A percentile compares a stretch with the other conserved stretches of the same genome.
phyloP scores from a whole-genome alignment of 140 eudicot genomes.

The Stevia rebaudiana region DNA sequence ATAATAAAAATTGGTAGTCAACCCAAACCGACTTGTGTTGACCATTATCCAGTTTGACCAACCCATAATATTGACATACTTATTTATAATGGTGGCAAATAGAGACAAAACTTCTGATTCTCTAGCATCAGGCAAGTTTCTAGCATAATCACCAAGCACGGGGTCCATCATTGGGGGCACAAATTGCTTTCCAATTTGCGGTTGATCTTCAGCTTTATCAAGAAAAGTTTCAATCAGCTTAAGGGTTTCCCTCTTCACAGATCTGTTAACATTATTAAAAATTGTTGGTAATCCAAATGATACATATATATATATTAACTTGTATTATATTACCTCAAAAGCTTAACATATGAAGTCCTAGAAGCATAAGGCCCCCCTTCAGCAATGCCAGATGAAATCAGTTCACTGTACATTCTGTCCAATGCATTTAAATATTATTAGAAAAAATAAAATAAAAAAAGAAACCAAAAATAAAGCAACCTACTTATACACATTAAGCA shows the following conservation, averaged over 20 bases:
- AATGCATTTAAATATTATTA: slow-evolving; percentile 7
- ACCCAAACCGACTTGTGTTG: not conserved
- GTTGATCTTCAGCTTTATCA: slow-evolving; percentile 98
- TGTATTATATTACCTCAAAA: slow-evolving; percentile 49
- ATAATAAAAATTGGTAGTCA: not conserved
- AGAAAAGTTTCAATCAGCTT: slow-evolving; percentile 93
- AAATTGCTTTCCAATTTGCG: slow-evolving; percentile 90
- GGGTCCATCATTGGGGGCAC: slow-evolving; percentile 99
- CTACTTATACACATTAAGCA: slow-evolving; percentile 94
- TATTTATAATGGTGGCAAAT: slow-evolving; percentile 89
- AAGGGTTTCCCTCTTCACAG: slow-evolving; percentile 94
- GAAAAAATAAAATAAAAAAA: not conserved
- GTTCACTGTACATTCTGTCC: slow-evolving; percentile 97
- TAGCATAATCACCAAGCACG: slow-evolving; percentile 91
- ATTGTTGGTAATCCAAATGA: too few species aligned
- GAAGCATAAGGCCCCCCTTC: slow-evolving; percentile 92
- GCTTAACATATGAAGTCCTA: slow-evolving; percentile 77
- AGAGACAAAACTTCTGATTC: slow-evolving; percentile 97
- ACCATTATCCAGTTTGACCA: not conserved
- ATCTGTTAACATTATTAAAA: too few species aligned
- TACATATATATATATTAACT: too few species aligned
- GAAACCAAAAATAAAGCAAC: not conserved
- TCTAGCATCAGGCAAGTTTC: slow-evolving; percentile 95
- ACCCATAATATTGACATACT: slow-evolving; percentile 36
- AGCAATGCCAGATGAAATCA: slow-evolving; percentile 79